Percentiles rank a stretch among this genome's conserved stretches.
Conservation (phyloP, 306 rosid species). For the Cicer pinnatifidum region DNA sequence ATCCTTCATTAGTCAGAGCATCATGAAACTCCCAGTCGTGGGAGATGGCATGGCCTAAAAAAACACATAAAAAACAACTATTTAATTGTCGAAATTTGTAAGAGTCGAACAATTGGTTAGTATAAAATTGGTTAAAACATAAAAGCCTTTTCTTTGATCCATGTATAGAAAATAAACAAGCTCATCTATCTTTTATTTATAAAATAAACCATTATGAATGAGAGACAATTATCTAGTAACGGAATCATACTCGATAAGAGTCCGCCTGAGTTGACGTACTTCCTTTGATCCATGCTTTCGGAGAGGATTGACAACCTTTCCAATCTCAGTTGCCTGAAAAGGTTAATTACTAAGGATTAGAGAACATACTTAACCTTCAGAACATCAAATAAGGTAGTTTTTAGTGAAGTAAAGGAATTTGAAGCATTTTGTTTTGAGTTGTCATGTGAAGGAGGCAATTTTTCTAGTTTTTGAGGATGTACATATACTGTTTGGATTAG, state of each 20-base stretch:
- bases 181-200: constrained; percentile 20
- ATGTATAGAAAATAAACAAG: constrained; percentile 11
- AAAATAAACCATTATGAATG: constrained; percentile 26
- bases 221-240: constrained; percentile 19
- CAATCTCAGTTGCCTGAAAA: constrained; percentile 89
- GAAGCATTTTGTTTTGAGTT: no score
- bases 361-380: neutral
- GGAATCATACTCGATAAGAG: constrained; percentile 66
- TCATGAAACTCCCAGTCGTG: no score
- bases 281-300: constrained; percentile 70
- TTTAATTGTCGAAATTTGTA: no score
- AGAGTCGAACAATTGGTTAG: no score
- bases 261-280: constrained; percentile 62
- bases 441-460: no score
- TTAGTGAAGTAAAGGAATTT: no score
- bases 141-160: constrained; percentile 25
- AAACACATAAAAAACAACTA: no score
- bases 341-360: constrained; percentile 39
- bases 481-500: no score
- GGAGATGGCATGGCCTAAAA: no score
- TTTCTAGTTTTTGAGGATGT: no score
- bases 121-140: constrained; percentile 2
- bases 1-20: no score
- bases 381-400: constrained; percentile 32
- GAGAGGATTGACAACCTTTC: constrained; percentile 75